Evolutionary conservation across 2,329 filamentous ascomycete species (phyloP).

Genomic region (Samsoniella hepiali): DNA sequence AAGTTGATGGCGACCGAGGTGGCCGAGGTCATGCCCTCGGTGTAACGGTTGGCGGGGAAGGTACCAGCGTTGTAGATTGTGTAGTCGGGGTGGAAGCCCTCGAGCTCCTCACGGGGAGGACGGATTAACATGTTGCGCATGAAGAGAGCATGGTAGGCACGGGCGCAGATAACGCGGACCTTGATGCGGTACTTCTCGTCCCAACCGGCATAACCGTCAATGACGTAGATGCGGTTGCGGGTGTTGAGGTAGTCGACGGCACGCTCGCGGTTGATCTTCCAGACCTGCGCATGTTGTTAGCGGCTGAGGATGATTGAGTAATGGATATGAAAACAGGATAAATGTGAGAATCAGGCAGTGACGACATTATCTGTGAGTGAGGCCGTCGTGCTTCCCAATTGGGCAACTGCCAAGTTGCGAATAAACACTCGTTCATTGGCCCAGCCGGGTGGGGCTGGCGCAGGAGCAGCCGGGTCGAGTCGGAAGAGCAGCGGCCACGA

Average conservation of each 20-base stretch:
- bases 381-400: background rate
- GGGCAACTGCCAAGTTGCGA: conserved; percentile 11
- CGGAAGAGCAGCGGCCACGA: conserved; percentile 18
- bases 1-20: conserved; percentile 99
- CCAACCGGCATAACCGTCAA: conserved; percentile 97
- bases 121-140: conserved; percentile 99
- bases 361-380: background rate
- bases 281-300: conserved; percentile 65
- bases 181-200: conserved; percentile 97
- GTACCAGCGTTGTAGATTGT: conserved; percentile 99
- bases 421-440: conserved; percentile 15
- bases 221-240: conserved; percentile 95
- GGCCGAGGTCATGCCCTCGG: conserved; percentile 96
- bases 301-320: conserved; percentile 16
- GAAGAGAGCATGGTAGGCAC: conserved; percentile 98
- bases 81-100: conserved; percentile 98
- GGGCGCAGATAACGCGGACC: conserved; percentile 96
- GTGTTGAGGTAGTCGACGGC: conserved; percentile 99
- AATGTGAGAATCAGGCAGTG: conserved; percentile 4
- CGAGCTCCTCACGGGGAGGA: conserved; percentile 82
- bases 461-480: conserved; percentile 14
- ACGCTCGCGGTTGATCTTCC: conserved; percentile 99
- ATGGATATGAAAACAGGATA: background rate
- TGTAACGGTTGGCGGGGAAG: conserved; percentile 98
- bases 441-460: background rate